Evolutionary conservation across 352 stramenopile species (phyloP), one percentile per base, ranked within the genome.

Genomic region (Globisporangium paddicum): DNA sequence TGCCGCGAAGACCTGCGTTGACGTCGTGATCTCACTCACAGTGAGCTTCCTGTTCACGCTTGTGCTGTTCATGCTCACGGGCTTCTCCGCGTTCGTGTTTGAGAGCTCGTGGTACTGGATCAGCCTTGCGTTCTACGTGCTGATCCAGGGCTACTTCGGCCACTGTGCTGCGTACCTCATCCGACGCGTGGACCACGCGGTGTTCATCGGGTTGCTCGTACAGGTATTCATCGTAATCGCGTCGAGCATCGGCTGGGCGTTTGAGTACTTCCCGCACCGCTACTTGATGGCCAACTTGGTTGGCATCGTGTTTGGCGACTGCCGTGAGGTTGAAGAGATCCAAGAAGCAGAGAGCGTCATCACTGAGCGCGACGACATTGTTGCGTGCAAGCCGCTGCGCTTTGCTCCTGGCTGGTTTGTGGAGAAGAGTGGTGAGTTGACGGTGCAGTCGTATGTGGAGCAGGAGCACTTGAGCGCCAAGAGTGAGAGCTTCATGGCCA

Each of bases 1-100:
- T 19, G 28, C 87, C 14, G 69, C 82, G 8, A 80, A 81, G 45
- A 83, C 70, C 16, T 26, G 95, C 34, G 66, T 73, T 9, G 89
- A 97, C 68, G 37, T 63, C 1, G 40, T 48, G 18, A 44, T 73
- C 30, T 44, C 63, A 5, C 54, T 75, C 23, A 19, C 51, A 9
- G 40, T 30, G 16, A 65, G 53, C 19, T 45, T 62, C 8, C 18
- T 70, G 32, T 73, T 71, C 50, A 56, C 48, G 34, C 21, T 62
- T 48, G 62, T 70, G n/a, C 51, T 73, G 25, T 66, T 72, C 38
- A 34, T 46, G 13, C 26, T 65, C 11, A 68, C 69, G 16, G 61
- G 68, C 41, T 72, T 73, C 35, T 56, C 47, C 7, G 62, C 23
- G 25, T 52, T 62, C 34, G n/a, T n/a, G n/a, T n/a, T n/a, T n/a